A percentile compares a stretch with the other conserved stretches of the same genome.
These are phyloP conservation scores for Metrosideros polymorpha DNA, from an alignment of 441 rosid genomes.

Conservation along the genomic window DNA sequence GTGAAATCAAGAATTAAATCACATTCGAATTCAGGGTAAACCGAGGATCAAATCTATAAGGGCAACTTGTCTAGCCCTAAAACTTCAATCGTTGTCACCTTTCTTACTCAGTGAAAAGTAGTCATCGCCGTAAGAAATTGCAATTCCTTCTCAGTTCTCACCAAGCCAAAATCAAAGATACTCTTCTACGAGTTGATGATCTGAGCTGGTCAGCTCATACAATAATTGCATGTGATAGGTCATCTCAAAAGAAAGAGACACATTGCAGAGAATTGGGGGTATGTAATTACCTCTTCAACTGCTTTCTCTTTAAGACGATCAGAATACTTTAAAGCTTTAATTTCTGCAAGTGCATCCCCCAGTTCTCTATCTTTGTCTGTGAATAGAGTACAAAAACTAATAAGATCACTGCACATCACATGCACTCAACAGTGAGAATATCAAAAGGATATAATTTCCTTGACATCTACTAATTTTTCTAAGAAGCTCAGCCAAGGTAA, in stretches of 20 bases:
- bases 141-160: not conserved
- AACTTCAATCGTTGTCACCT: not conserved
- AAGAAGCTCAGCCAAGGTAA: not conserved
- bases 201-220: not conserved
- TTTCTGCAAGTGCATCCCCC: conserved; percentile 21
- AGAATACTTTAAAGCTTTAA: conserved; percentile 14
- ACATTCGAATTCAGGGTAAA: not conserved
- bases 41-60: not conserved
- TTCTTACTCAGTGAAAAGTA: not conserved
- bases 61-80: not conserved
- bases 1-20: not conserved
- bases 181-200: not conserved
- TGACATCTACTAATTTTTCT: not conserved
- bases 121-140: not conserved
- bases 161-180: not conserved
- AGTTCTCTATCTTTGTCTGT: conserved; percentile 23
- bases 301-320: conserved; percentile 20
- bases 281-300: conserved; percentile 16
- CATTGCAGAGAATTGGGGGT: not conserved
- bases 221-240: not conserved
- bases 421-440: not conserved
- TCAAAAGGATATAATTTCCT: not conserved
- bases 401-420: not conserved
- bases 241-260: not conserved
- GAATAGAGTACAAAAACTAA: not conserved